Evolutionary conservation across 306 rosid species (phyloP).

Genomic region (Trifolium dubium): DNA sequence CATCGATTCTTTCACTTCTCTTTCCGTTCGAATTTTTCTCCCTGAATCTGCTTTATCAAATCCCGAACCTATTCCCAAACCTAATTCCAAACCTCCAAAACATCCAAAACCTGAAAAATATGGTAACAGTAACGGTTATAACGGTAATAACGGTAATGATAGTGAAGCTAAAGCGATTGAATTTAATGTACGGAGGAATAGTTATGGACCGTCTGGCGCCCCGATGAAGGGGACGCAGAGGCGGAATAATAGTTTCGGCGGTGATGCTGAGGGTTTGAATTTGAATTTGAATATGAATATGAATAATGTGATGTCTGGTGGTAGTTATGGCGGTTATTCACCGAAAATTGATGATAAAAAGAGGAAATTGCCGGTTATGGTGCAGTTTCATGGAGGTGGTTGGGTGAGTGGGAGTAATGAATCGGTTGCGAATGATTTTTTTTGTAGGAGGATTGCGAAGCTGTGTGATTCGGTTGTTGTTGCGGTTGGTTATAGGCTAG

Average conservation of each 20-base stretch:
- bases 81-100: not conserved
- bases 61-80: constrained; percentile 59
- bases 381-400: constrained; percentile 98
- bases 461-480: constrained; percentile 75
- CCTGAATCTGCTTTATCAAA: constrained; percentile 81
- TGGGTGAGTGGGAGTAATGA: constrained; percentile 97
- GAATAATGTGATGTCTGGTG: constrained; percentile 24
- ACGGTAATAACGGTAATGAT: too few species aligned
- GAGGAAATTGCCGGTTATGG: constrained; percentile 66
- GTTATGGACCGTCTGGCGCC: constrained; percentile 48
- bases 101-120: too few species aligned
- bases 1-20: constrained; percentile 79
- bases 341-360: constrained; percentile 56
- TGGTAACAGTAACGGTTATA: not conserved
- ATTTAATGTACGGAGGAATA: constrained; percentile 50
- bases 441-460: constrained; percentile 82
- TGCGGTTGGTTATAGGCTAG: constrained; percentile 83
- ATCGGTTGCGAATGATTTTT: constrained; percentile 75
- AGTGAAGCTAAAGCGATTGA: not conserved
- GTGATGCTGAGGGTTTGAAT: constrained; percentile 59
- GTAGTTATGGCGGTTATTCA: constrained; percentile 70
- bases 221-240: constrained; percentile 45
- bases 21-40: constrained; percentile 83
- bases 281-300: constrained; percentile 44
- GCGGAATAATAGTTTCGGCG: constrained; percentile 58